Base-by-base conservation (phyloP, 1,284 basidiomycete genomes). In the Phellinidium pouzarii region DNA sequence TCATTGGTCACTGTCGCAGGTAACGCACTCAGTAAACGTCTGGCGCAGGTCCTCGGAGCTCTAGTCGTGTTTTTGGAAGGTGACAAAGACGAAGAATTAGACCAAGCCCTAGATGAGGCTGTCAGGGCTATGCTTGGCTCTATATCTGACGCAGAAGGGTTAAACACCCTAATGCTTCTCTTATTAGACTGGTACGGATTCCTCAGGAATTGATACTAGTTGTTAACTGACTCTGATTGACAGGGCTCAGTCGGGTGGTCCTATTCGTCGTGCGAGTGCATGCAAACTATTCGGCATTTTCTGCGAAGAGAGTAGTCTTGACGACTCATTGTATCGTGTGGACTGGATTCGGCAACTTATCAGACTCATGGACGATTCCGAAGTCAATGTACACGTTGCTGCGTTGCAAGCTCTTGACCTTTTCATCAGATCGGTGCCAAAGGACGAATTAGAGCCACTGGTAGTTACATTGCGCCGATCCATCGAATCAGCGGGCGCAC, bases 281-380 rank as follows among this genome's bases (percentile, higher is more conserved):
- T 90, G 86, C 68, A 75, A 80, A 44, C 70, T 94, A 53, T 91
- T 96, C 64, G 74, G 80, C 3, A 73, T 78, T 1, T 92, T 96
- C 72, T 95, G 91, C 64, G 81, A 91, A 62, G 84, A 81, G 50
- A 87, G 87, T 3, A 78, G 84, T 43, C 71, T 90, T 38, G 93
- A 96, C 64, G 78, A 81, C 0, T 83, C 87, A 0, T 66, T 92
- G 14, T 99, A 98, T 68, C 82, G 89, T 14, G 75, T 94, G 52
- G 94, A 98, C 68, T 98, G 94, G 93, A 80, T 99, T 54, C 85
- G 94, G n/a, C 91, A 94, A 61, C 77, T 99, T 12, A 75, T 99
- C 3, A 80, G 91, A 0, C 71, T 91, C 3, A 76, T 97, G 55
- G 94, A 95, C 61, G 95, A 98, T 64, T 69, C 73, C 5, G 77